phyloP scores from a whole-genome alignment of 768 basidiomycete genomes.

The Hortiboletus campestris region DNA sequence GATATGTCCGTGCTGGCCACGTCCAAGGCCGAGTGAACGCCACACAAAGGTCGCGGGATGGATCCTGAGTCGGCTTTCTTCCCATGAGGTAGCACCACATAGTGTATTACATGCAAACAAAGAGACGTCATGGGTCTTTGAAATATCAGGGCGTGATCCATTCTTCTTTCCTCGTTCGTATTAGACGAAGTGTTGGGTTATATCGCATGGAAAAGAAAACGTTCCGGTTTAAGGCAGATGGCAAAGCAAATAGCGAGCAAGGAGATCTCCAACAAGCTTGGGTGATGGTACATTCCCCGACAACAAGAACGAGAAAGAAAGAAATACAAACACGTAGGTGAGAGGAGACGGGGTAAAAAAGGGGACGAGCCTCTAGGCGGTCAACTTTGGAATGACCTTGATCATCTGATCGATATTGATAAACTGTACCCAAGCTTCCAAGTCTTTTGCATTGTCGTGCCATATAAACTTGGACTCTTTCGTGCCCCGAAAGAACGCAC shows the following conservation, averaged over 20 bases:
- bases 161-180: background rate
- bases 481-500: slow-evolving; percentile 72
- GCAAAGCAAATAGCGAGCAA: background rate
- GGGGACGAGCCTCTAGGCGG: slow-evolving; percentile 41
- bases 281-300: slow-evolving; percentile 8
- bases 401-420: slow-evolving; percentile 80
- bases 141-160: background rate
- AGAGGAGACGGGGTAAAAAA: background rate
- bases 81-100: background rate
- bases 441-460: slow-evolving; percentile 61
- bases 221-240: background rate
- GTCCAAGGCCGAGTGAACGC: slow-evolving; percentile 11
- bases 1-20: background rate
- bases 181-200: slow-evolving; percentile 14
- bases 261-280: background rate
- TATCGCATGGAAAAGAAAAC: background rate
- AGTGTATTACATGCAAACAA: background rate
- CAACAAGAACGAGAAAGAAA: background rate
- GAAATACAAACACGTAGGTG: background rate
- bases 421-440: slow-evolving; percentile 82
- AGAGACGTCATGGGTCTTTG: too few species aligned
- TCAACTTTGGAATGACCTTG: slow-evolving; percentile 73
- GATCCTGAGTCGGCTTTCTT: background rate
- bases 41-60: background rate
- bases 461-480: slow-evolving; percentile 68